These are phyloP conservation scores for Mesembryanthemum crystallinum DNA, from an alignment of 148 eudicot genomes.

Conservation along the genomic window DNA sequence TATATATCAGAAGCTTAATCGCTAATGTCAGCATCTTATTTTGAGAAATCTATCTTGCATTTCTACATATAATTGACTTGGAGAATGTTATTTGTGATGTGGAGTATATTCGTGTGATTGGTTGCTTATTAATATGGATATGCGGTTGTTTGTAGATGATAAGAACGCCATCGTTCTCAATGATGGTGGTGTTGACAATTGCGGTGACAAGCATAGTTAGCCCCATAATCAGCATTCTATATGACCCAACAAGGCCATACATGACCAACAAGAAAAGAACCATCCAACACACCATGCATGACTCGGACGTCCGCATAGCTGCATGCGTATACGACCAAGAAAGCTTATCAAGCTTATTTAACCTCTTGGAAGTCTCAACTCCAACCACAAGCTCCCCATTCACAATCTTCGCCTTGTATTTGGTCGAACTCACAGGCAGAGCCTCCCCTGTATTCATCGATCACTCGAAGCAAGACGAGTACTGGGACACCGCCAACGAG, in stretches of 20 bases:
- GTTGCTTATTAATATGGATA: neutral
- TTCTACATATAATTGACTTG: no score
- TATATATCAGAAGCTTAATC: no score
- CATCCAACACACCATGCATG: slow-evolving; percentile 62
- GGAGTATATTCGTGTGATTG: no score
- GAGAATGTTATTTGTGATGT: no score
- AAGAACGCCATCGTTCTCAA: slow-evolving; percentile 42
- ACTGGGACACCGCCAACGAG: slow-evolving; percentile 37
- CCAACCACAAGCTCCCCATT: slow-evolving; percentile 49
- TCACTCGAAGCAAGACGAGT: slow-evolving; percentile 48
- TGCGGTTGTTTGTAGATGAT: slow-evolving; percentile 61
- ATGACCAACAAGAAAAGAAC: slow-evolving; percentile 80
- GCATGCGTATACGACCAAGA: slow-evolving; percentile 59
- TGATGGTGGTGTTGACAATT: slow-evolving; percentile 52
- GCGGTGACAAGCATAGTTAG: slow-evolving; percentile 46
- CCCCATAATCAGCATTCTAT: slow-evolving; percentile 62
- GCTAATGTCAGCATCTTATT: no score
- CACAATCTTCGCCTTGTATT: slow-evolving; percentile 47
- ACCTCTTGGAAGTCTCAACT: slow-evolving; percentile 52
- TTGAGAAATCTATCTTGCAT: no score
- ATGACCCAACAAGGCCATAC: slow-evolving; percentile 84
- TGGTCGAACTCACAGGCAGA: slow-evolving; percentile 65
- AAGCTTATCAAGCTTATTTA: slow-evolving; percentile 49
- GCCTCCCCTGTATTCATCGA: slow-evolving; percentile 73
- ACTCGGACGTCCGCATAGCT: slow-evolving; percentile 51